These are phyloP conservation scores for Leccinum rimulosum DNA, from an alignment of 768 basidiomycete genomes.

Conservation along the genomic window DNA sequence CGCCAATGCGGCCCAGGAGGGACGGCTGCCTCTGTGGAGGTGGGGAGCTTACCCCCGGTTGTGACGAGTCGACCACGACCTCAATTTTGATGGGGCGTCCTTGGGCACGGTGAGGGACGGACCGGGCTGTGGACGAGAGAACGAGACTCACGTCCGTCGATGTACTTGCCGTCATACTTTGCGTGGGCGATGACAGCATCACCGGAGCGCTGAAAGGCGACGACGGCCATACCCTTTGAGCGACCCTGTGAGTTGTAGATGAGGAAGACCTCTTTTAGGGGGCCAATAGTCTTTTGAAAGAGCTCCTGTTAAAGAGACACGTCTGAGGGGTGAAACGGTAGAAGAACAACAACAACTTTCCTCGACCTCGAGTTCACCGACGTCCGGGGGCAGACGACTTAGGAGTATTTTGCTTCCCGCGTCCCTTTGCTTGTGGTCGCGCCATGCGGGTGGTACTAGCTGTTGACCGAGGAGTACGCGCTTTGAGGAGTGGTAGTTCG, in stretches of 20 bases:
- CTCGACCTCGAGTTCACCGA: constrained; percentile 65
- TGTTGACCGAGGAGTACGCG: constrained; percentile 54
- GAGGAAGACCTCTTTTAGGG: constrained; percentile 65
- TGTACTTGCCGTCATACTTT: constrained; percentile 75
- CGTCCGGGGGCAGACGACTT: constrained; percentile 65
- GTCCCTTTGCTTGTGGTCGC: constrained; percentile 37
- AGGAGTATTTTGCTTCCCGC: constrained; percentile 66
- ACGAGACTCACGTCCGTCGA: constrained; percentile 53
- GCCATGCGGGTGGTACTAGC: constrained; percentile 63
- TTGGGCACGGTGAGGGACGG: constrained; percentile 23
- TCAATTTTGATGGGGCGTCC: constrained; percentile 68
- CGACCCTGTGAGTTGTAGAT: constrained; percentile 73
- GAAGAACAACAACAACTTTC: constrained; percentile 34
- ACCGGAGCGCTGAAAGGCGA: constrained; percentile 58
- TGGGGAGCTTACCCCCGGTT: constrained; percentile 16
- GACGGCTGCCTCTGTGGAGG: constrained; percentile 34
- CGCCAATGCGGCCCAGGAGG: constrained; percentile 38
- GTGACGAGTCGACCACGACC: constrained; percentile 50
- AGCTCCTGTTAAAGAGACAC: constrained; percentile 49
- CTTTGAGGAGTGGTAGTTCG: constrained; percentile 53
- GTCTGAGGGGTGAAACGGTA: constrained; percentile 4
- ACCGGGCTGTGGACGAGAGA: neutral
- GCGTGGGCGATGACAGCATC: constrained; percentile 62
- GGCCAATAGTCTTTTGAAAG: constrained; percentile 75
- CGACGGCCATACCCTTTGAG: constrained; percentile 80